Evolutionary conservation across 2,329 filamentous ascomycete species (phyloP).

Genomic region (Colletotrichum tamarilloi): DNA sequence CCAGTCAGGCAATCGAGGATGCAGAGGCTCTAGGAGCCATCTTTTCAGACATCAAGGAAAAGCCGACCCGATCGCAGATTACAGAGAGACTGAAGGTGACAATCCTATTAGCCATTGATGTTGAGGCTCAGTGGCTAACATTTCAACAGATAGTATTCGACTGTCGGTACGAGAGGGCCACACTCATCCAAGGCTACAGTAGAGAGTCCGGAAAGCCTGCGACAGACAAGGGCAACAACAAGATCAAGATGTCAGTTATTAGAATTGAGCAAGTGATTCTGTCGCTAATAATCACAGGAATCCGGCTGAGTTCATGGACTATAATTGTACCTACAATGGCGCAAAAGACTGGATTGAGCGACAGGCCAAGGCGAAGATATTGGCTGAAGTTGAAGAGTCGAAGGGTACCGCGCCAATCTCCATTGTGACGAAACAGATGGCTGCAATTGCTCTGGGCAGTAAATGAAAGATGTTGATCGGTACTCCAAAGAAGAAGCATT

Average conservation of each 20-base stretch:
- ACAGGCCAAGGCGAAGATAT: neutral
- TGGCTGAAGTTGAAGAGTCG: too few species aligned
- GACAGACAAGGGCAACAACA: slow-evolving; percentile 40
- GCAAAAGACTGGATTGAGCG: slow-evolving; percentile 45
- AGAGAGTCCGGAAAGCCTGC: slow-evolving; percentile 53
- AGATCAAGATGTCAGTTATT: slow-evolving; percentile 7
- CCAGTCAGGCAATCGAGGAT: slow-evolving; percentile 54
- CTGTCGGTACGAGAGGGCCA: slow-evolving; percentile 49
- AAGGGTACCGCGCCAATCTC: neutral
- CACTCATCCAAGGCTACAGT: slow-evolving; percentile 53
- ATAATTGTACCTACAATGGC: slow-evolving; percentile 51
- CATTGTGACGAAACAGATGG: slow-evolving; percentile 1
- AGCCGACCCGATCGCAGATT: slow-evolving; percentile 39
- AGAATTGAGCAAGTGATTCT: slow-evolving; percentile 27
- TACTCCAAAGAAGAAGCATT: neutral
- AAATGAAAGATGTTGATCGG: neutral
- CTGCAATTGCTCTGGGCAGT: neutral
- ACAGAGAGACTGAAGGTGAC: slow-evolving; percentile 34
- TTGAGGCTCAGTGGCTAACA: neutral
- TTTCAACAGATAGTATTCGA: slow-evolving; percentile 38
- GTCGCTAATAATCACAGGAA: slow-evolving; percentile 39
- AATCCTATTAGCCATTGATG: neutral
- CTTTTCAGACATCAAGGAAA: slow-evolving; percentile 38
- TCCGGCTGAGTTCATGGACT: slow-evolving; percentile 54
- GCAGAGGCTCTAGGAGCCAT: slow-evolving; percentile 49